These are phyloP conservation scores for Pleodorina starrii DNA, from an alignment of 139 green algal genomes.

Conservation along the genomic window DNA sequence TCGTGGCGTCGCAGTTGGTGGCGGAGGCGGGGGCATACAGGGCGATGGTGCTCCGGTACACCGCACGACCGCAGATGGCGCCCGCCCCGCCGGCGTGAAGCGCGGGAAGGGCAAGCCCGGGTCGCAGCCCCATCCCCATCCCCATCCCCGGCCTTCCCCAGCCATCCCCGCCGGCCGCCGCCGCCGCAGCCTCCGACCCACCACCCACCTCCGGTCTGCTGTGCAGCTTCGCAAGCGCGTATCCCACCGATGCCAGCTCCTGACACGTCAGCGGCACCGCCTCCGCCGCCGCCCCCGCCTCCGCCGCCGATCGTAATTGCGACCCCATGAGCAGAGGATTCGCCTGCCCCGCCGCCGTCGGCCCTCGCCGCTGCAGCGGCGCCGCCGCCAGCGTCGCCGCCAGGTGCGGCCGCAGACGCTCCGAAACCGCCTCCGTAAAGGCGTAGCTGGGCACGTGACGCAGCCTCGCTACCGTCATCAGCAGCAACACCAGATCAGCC, in stretches of 20 bases:
- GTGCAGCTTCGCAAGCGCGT: constrained; percentile 48
- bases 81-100: too few relatives aligned
- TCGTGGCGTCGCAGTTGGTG: too few relatives aligned
- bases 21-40: too few relatives aligned
- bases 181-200: too few relatives aligned
- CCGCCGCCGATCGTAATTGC: not conserved
- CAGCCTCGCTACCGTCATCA: constrained; percentile 31
- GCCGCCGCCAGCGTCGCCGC: not conserved
- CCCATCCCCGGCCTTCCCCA: too few relatives aligned
- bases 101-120: too few relatives aligned
- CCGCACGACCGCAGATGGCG: too few relatives aligned
- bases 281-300: not conserved
- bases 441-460: constrained; percentile 40
- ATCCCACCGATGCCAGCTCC: constrained; percentile 44
- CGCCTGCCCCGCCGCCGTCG: not conserved
- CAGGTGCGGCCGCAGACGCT: constrained; percentile 37
- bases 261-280: constrained; percentile 40
- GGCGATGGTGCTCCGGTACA: too few relatives aligned
- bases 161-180: too few relatives aligned
- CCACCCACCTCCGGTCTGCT: constrained; percentile 31
- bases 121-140: too few relatives aligned
- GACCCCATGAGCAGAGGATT: too few relatives aligned
- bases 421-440: constrained; percentile 43
- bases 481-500: constrained; percentile 31
- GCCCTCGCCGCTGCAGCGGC: too few relatives aligned